Conservation (phyloP, 2,329 filamentous ascomycete genomes). For the Ilyonectria mors-panacis region DNA sequence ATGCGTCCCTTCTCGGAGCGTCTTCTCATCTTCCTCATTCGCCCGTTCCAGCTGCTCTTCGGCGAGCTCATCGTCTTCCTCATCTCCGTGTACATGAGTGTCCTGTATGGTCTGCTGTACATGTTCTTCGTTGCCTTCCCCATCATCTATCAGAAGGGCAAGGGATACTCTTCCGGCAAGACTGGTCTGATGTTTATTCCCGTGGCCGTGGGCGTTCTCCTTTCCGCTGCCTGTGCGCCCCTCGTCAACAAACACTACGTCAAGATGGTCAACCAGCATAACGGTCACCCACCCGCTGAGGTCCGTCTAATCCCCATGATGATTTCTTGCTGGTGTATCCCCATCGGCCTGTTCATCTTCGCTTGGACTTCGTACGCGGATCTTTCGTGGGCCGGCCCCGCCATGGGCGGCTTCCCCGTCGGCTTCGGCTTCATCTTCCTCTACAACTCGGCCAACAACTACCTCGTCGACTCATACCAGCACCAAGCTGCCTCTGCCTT, state of each 20-base stretch:
- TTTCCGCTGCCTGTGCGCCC: constrained; percentile 77
- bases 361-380: constrained; percentile 75
- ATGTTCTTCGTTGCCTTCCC: constrained; percentile 83
- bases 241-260: constrained; percentile 88
- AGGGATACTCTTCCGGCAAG: constrained; percentile 80
- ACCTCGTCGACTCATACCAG: constrained; percentile 75
- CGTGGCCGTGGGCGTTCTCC: constrained; percentile 80
- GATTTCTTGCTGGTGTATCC: constrained; percentile 80
- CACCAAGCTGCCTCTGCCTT: constrained; percentile 85
- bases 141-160: constrained; percentile 82
- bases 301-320: constrained; percentile 87
- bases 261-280: constrained; percentile 71
- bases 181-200: constrained; percentile 93
- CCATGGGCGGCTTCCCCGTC: constrained; percentile 78
- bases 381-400: constrained; percentile 80
- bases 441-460: constrained; percentile 85
- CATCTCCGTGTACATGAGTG: constrained; percentile 88
- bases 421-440: constrained; percentile 89
- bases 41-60: constrained; percentile 90
- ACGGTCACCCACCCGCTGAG: constrained; percentile 83
- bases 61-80: constrained; percentile 88
- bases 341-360: constrained; percentile 71
- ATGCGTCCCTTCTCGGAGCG: constrained; percentile 77
- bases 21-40: constrained; percentile 80
- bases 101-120: constrained; percentile 81